These are phyloP conservation scores for Curvularia sp. DNA, from an alignment of 2,329 filamentous ascomycete species.

Conservation along the genomic window DNA sequence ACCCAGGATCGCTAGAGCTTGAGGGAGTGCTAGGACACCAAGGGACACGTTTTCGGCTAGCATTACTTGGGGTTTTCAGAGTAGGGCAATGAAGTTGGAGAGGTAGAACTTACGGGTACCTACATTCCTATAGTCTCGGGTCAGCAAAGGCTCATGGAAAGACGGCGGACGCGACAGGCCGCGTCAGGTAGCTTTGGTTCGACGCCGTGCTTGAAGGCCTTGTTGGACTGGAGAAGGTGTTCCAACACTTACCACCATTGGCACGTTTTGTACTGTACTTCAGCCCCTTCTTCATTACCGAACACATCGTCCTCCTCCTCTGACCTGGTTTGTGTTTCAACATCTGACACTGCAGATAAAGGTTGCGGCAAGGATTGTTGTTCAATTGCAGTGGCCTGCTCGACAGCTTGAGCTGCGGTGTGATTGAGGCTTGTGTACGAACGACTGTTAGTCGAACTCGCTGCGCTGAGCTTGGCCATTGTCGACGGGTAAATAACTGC, in stretches of 20 bases:
- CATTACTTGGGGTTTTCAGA: constrained; percentile 53
- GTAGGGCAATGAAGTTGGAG: neutral
- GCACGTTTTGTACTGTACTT: constrained; percentile 61
- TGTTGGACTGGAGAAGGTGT: neutral
- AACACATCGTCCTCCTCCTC: constrained; percentile 24
- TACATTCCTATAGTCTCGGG: constrained; percentile 1
- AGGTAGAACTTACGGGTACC: constrained; percentile 7
- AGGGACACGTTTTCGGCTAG: constrained; percentile 66
- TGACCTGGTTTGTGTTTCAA: constrained; percentile 20
- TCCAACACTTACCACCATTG: constrained; percentile 53
- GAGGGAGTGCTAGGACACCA: constrained; percentile 63
- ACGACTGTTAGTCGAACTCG: neutral
- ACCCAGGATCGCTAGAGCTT: constrained; percentile 60
- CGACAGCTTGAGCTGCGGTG: neutral
- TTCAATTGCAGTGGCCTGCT: neutral
- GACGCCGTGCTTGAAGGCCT: neutral
- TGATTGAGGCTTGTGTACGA: neutral
- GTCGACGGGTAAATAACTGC: neutral
- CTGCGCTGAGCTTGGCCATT: neutral
- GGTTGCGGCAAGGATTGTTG: neutral
- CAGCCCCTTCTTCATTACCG: constrained; percentile 43
- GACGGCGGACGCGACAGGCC: neutral
- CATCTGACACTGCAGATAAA: constrained; percentile 11
- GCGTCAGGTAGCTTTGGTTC: neutral
- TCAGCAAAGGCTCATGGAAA: neutral